A percentile compares a stretch with the other conserved stretches of the same genome.
These are phyloP conservation scores for Fusarium oxysporum DNA, from an alignment of 2,329 filamentous ascomycete species.

Conservation along the genomic window DNA sequence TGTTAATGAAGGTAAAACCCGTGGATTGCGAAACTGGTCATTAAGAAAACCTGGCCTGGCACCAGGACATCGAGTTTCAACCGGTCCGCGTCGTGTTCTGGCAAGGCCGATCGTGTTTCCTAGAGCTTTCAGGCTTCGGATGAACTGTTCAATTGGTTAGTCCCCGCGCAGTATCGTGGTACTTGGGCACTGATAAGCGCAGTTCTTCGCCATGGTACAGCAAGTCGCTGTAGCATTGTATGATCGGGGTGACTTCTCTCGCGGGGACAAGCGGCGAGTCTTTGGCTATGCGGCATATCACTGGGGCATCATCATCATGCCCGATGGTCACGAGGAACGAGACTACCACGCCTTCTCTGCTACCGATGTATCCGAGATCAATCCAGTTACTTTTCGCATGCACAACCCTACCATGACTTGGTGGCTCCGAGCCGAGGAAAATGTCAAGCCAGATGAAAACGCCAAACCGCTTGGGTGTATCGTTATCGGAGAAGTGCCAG, in stretches of 20 bases:
- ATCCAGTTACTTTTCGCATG: conserved; percentile 48
- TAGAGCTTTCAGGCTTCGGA: not conserved
- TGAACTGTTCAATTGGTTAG: not conserved
- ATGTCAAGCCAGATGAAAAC: conserved; percentile 30
- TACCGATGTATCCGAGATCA: conserved; percentile 47
- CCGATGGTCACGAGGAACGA: conserved; percentile 11
- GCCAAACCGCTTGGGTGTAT: conserved; percentile 46
- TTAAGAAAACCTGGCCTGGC: not conserved
- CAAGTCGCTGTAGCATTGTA: conserved; percentile 45
- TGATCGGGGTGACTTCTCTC: conserved; percentile 46
- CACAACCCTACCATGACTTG: conserved; percentile 50
- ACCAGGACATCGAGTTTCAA: not conserved
- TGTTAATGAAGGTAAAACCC: not conserved
- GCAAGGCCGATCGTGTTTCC: not conserved
- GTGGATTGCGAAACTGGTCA: not conserved
- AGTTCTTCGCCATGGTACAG: conserved; percentile 21
- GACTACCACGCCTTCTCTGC: conserved; percentile 44
- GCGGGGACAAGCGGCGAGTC: conserved; percentile 33
- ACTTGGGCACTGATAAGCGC: not conserved
- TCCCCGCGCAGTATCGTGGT: not conserved
- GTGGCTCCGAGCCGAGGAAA: conserved; percentile 41
- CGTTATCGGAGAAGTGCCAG: conserved; percentile 43
- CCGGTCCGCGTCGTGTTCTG: not conserved
- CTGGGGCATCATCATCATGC: conserved; percentile 47
- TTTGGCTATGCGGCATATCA: conserved; percentile 49